Percentiles rank a stretch among this genome's conserved stretches.
Evolutionary conservation across 768 basidiomycete species (phyloP).

Genomic region (Podaxis sp.): DNA sequence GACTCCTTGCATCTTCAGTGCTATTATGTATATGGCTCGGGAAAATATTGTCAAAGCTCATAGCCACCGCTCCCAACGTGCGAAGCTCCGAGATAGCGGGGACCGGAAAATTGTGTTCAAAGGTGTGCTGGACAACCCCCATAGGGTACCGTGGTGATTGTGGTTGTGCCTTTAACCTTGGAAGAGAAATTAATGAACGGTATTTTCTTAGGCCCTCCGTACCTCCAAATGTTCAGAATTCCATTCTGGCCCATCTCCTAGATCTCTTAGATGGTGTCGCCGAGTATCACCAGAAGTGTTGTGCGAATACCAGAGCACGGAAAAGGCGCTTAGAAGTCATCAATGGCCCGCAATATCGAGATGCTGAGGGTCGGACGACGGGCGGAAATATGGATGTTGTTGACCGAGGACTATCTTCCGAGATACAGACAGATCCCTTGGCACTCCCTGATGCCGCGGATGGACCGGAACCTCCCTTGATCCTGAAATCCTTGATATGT

Average conservation of each 20-base stretch:
- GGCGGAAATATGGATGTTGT: not conserved
- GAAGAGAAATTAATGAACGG: constrained; percentile 13
- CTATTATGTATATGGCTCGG: constrained; percentile 35
- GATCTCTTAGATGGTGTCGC: constrained; percentile 51
- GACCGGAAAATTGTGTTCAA: constrained; percentile 71
- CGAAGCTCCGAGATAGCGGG: constrained; percentile 39
- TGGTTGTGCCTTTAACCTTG: not conserved
- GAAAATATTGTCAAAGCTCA: constrained; percentile 52
- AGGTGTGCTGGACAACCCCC: constrained; percentile 71
- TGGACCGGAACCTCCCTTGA: constrained; percentile 28
- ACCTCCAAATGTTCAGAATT: constrained; percentile 62
- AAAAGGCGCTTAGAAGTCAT: constrained; percentile 31
- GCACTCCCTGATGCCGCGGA: not conserved
- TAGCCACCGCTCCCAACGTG: constrained; percentile 63
- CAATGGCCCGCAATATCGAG: constrained; percentile 18
- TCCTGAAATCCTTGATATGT: constrained; percentile 50
- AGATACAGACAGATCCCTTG: not conserved
- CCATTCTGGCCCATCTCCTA: constrained; percentile 50
- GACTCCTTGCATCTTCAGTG: not conserved
- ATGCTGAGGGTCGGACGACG: constrained; percentile 20
- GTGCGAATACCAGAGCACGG: constrained; percentile 36
- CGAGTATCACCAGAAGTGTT: constrained; percentile 37
- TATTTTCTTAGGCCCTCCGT: constrained; percentile 55
- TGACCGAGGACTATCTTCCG: not conserved
- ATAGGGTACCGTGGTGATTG: constrained; percentile 63